Evolutionary conservation across 1,284 basidiomycete species (phyloP).

Genomic region (Moesziomyces sp.): DNA sequence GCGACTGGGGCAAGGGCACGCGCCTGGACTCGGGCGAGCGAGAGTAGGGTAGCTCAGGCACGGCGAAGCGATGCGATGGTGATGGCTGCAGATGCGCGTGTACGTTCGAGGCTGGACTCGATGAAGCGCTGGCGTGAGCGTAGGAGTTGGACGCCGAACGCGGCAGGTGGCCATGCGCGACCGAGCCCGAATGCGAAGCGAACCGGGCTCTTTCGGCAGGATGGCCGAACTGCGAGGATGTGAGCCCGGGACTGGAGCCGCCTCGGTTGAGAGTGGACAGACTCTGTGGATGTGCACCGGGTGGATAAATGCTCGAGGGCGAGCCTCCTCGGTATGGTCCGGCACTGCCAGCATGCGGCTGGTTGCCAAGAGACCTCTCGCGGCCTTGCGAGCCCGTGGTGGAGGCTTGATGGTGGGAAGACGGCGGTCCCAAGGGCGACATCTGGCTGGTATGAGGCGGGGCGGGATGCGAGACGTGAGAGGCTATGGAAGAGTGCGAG

Average conservation of each 20-base stretch:
- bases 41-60: conserved; percentile 33
- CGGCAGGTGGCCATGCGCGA: conserved; percentile 12
- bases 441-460: conserved; percentile 18
- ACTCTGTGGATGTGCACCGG: conserved; percentile 15
- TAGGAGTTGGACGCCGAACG: conserved; percentile 29
- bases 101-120: conserved; percentile 32
- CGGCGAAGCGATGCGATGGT: conserved; percentile 45
- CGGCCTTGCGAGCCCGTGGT: conserved; percentile 9
- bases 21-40: conserved; percentile 39
- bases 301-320: conserved; percentile 21
- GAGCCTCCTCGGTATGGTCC: conserved; percentile 21
- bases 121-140: conserved; percentile 25
- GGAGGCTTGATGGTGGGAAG: not conserved
- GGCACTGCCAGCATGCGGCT: conserved; percentile 1
- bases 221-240: conserved; percentile 11
- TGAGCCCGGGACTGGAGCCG: conserved; percentile 33
- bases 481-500: conserved; percentile 47
- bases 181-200: conserved; percentile 18
- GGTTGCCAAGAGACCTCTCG: conserved; percentile 8
- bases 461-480: conserved; percentile 36
- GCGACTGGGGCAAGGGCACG: conserved; percentile 37
- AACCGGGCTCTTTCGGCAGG: conserved; percentile 23
- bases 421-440: conserved; percentile 23
- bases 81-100: conserved; percentile 41
- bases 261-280: conserved; percentile 24